Conservation (phyloP, 768 basidiomycete genomes). For the button mushroom (Agaricus bisporus) region DNA sequence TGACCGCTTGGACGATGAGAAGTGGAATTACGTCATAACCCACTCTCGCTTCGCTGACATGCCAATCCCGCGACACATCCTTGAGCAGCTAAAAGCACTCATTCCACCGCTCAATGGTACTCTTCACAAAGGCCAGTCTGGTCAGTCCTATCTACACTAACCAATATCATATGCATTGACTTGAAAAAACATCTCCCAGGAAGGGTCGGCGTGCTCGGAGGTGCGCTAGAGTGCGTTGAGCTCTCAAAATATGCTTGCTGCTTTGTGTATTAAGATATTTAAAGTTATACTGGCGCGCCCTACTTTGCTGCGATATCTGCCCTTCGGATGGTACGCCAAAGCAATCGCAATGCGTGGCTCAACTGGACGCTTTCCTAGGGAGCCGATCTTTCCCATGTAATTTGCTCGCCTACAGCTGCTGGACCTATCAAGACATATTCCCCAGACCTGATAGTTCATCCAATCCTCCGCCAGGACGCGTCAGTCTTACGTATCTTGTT, state of each 20-base stretch:
- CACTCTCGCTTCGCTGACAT: constrained; percentile 26
- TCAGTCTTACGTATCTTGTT: constrained; percentile 26
- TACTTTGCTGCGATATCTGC: constrained; percentile 94
- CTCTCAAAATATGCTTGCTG: neutral
- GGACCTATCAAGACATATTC: constrained; percentile 95
- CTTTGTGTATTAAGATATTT: neutral
- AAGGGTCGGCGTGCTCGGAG: constrained; percentile 89
- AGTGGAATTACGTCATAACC: neutral
- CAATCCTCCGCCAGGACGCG: constrained; percentile 70
- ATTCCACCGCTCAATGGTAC: constrained; percentile 88
- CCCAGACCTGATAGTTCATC: constrained; percentile 96
- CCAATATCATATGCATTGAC: neutral
- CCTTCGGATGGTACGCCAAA: constrained; percentile 64
- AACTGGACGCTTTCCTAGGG: constrained; percentile 44
- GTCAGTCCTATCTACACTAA: constrained; percentile 28
- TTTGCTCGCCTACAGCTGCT: constrained; percentile 91
- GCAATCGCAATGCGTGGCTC: neutral
- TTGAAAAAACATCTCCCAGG: constrained; percentile 37
- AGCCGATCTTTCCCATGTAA: constrained; percentile 93
- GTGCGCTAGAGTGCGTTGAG: constrained; percentile 76
- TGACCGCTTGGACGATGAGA: neutral
- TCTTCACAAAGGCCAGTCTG: constrained; percentile 94
- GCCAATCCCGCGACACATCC: constrained; percentile 54
- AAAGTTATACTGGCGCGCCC: constrained; percentile 93
- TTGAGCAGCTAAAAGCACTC: constrained; percentile 71